A percentile compares a stretch with the other conserved stretches of the same genome.
These are phyloP conservation scores for Hericium rajendrae DNA, from an alignment of 768 basidiomycete genomes.

Conservation along the genomic window DNA sequence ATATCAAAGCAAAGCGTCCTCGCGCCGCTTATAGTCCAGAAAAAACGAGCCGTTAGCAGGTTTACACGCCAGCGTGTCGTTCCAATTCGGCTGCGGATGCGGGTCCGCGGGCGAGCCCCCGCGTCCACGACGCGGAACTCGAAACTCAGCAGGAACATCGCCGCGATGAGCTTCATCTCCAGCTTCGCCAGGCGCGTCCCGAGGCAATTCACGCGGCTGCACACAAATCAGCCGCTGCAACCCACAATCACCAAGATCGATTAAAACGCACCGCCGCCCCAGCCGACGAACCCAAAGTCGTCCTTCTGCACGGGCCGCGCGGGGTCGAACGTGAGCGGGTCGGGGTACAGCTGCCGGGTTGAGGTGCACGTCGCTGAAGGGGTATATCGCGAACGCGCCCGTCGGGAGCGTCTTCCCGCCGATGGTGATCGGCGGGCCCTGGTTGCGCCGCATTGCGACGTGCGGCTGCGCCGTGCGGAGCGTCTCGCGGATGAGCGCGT, in stretches of 20 bases:
- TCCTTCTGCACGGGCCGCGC: constrained; percentile 31
- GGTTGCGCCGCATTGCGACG: constrained; percentile 70
- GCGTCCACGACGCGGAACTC: constrained; percentile 49
- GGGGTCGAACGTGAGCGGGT: constrained; percentile 76
- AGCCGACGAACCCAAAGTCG: constrained; percentile 61
- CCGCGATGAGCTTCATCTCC: constrained; percentile 61
- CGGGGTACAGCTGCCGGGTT: constrained; percentile 60
- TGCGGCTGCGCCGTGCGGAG: constrained; percentile 73
- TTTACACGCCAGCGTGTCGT: constrained; percentile 61
- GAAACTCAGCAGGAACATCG: constrained; percentile 59
- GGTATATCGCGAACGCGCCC: constrained; percentile 69
- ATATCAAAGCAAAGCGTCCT: neutral
- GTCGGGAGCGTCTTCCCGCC: constrained; percentile 61
- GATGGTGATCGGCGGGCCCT: constrained; percentile 63
- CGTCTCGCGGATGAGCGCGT: constrained; percentile 67
- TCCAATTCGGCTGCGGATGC: constrained; percentile 65
- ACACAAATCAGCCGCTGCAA: neutral
- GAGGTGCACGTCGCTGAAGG: constrained; percentile 73
- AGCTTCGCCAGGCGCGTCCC: constrained; percentile 69
- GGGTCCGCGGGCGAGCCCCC: constrained; percentile 33
- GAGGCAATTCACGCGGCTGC: constrained; percentile 58
- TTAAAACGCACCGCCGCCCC: constrained; percentile 62
- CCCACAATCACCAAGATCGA: neutral
- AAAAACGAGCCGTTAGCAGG: constrained; percentile 47
- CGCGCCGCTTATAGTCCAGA: constrained; percentile 30